These are phyloP conservation scores for Cucumis hystrix DNA, from an alignment of 306 rosid species.

Conservation along the genomic window DNA sequence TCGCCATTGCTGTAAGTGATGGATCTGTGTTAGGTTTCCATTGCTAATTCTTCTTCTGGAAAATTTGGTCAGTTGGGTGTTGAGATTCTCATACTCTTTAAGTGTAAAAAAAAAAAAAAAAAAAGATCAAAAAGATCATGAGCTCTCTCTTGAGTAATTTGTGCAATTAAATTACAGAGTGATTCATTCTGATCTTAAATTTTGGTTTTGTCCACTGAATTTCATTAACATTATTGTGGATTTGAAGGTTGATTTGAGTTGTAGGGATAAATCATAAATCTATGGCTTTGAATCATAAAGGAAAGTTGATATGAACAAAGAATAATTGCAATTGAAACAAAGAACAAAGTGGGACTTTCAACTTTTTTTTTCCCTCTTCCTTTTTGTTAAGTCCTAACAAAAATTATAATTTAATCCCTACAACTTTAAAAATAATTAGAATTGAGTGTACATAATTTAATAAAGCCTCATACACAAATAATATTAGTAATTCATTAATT, in stretches of 20 bases:
- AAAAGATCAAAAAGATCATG: neutral
- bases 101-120: neutral
- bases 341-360: neutral
- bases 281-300: neutral
- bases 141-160: neutral
- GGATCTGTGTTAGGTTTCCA: slow-evolving; percentile 81
- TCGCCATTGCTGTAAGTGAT: slow-evolving; percentile 40
- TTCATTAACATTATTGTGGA: neutral
- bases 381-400: neutral
- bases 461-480: too few species aligned
- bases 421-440: too few species aligned
- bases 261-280: neutral
- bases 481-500: too few species aligned
- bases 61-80: neutral
- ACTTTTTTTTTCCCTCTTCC: neutral
- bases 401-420: too few species aligned
- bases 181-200: neutral
- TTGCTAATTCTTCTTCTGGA: slow-evolving; percentile 29
- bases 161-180: neutral
- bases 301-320: neutral
- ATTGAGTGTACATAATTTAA: too few species aligned
- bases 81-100: neutral
- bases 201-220: neutral
- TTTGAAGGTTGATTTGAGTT: neutral
- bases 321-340: slow-evolving; percentile 1